Conservation (phyloP, 2,329 filamentous ascomycete genomes). For the Cercospora zeina region DNA sequence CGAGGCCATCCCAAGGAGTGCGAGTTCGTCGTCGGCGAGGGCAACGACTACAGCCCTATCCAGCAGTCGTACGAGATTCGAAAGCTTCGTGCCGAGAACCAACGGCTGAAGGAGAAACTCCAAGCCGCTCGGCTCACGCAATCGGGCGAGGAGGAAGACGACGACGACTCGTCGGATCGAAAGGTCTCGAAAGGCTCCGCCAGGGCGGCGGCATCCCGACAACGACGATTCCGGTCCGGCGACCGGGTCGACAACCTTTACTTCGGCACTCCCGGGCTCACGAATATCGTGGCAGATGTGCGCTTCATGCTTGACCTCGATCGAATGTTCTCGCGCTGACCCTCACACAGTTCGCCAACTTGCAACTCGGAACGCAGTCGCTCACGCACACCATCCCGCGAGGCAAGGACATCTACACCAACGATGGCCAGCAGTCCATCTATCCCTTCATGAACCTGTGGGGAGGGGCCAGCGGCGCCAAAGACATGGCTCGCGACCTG, state of each 20-base stretch:
- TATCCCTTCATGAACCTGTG: slow-evolving; percentile 51
- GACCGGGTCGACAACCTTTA: slow-evolving; percentile 51
- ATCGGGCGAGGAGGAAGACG: slow-evolving; percentile 45
- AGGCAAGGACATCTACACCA: slow-evolving; percentile 46
- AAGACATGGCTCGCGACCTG: slow-evolving; percentile 38
- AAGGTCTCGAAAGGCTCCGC: slow-evolving; percentile 28
- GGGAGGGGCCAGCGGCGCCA: slow-evolving; percentile 32
- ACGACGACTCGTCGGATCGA: slow-evolving; percentile 35
- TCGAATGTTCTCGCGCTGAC: slow-evolving; percentile 21
- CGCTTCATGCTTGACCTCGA: slow-evolving; percentile 17
- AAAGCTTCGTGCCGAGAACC: slow-evolving; percentile 49
- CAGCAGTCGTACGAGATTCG: slow-evolving; percentile 52
- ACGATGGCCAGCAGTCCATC: slow-evolving; percentile 37
- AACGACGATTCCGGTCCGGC: slow-evolving; percentile 43
- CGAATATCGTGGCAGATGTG: slow-evolving; percentile 51
- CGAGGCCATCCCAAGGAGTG: slow-evolving; percentile 51
- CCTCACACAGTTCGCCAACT: slow-evolving; percentile 44
- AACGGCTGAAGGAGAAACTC: slow-evolving; percentile 48
- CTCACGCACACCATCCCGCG: slow-evolving; percentile 46
- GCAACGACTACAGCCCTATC: slow-evolving; percentile 50
- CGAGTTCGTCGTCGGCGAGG: slow-evolving; percentile 49
- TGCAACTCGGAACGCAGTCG: slow-evolving; percentile 45
- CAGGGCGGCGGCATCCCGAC: slow-evolving; percentile 33
- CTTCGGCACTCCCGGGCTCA: slow-evolving; percentile 53
- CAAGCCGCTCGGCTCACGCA: slow-evolving; percentile 36